Evolutionary conservation across 2,329 filamentous ascomycete species (phyloP), one percentile per base, ranked within the genome.

Genomic region (Ophiocordyceps camponoti-floridani): DNA sequence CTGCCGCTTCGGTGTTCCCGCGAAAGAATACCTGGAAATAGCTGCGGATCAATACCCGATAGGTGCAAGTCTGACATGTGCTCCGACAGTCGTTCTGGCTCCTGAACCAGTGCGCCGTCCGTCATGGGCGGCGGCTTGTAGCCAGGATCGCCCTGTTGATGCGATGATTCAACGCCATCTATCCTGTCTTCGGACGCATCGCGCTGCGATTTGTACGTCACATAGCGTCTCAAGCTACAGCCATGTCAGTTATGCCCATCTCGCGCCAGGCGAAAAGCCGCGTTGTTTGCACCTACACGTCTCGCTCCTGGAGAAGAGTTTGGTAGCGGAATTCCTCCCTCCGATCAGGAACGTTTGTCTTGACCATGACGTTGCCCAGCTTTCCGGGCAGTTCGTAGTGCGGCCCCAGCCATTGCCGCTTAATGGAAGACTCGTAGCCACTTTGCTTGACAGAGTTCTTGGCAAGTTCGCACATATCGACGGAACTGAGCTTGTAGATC

Each of bases 381-480:
- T 84, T 80, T 2, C 91, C 91, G 1, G 84, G 82, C 37, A 82
- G 66, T 56, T 83, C 70, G 58, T 81, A 96, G 50, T 84, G 76
- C 30, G 72, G 68, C 3, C 91, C 91, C 4, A 98, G 68, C 89
- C 89, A 98, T 60, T 87, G 78, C 56, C 88, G 79, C 64, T 98
- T 98, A 55, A 96, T 70, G 12, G 79, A 74, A 53, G 83, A 70
- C 59, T 98, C 91, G 56, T 94, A 98, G 7, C 91, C 91, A 58
- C 86, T 94, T 60, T 98, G 91, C 54, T 82, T 78, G 38, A 98
- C 91, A 10, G 86, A 94, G 59, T 96, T 89, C 64, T 94, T 94
- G 23, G 91, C 91, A 46, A 98, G 64, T 64, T 98, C 91, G 58
- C 91, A 96, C 91, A 98, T 98, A 56, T 98, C 91, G 4, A 96